Base-by-base conservation (phyloP, 495 filamentous ascomycete genomes). In the Diplogelasinospora grovesii region DNA sequence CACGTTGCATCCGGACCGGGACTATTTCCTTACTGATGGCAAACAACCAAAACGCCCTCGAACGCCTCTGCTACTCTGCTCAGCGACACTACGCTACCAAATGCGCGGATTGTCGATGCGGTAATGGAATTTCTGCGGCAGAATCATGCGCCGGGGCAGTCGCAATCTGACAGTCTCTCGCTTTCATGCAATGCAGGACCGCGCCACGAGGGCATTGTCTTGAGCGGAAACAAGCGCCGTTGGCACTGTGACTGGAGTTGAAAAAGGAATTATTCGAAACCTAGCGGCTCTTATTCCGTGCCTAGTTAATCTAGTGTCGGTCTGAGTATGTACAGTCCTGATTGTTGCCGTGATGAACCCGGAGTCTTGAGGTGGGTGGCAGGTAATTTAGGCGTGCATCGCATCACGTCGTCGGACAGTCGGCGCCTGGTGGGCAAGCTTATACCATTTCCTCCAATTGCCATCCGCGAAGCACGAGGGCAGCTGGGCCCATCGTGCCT, bases 1-100 rank as follows among this genome's bases (percentile, higher is more conserved):
- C 23, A 46, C 39, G 48, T 51, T 50, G 43, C 48, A 54, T 54
- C 48, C 30, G 48, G 41, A 34, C 25, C 24, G 42, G n/a, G 42
- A 16, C 29, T 34, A 41, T 31, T 46, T 37, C 26, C 25, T 47
- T 32, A 18, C 21, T 28, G 28, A 30, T 24, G 22, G 34, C 11
- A 16, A 39, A 48, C 24, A 32, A 15, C 35, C 28, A 27, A 22
- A 41, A 33, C 30, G 13, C 7, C 28, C 28, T 28, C 25, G 22
- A n/a, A n/a, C n/a, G n/a, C n/a, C n/a, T n/a, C n/a, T n/a, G n/a
- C n/a, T n/a, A n/a, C n/a, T n/a, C n/a, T n/a, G n/a, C n/a, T n/a
- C n/a, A n/a, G n/a, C n/a, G n/a, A n/a, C n/a, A n/a, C n/a, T n/a
- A n/a, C n/a, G n/a, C n/a, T n/a, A n/a, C n/a, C n/a, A n/a, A n/a